Base-by-base conservation (phyloP, 83 land plant genomes). In the Picea abies region DNA sequence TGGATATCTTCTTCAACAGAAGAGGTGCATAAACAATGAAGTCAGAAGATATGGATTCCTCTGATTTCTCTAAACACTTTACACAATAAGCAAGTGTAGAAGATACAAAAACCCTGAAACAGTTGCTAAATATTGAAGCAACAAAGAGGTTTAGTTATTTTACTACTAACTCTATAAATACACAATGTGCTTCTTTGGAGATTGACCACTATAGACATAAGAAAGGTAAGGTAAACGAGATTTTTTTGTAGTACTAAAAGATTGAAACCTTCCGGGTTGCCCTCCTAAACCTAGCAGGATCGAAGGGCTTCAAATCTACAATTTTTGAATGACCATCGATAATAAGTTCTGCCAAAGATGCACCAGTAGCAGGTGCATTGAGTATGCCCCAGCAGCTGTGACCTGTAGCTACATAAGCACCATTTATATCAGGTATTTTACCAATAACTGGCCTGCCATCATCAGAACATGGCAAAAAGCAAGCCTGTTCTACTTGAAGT, bases 321-420 rank as follows among this genome's bases (percentile, higher is more conserved):
- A 90, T 85, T 19, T 71, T 83, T 19, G 96, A 81, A 6, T 52
- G 47, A 0, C 99, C 97, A 69, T 95, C 93, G 37, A 96, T 70
- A 17, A 96, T 88, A 75, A 96, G 94, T 91, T 96, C 99, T 5
- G 99, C 94, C 83, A 96, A 47, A 26, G 94, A 88, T n/a, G 96
- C 94, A 2, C 99, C 99, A 26, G 99, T 96, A n/a, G 98, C 98
- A 1, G 99, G 99, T 29, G 93, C 98, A 80, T 96, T 96, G 63
- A 96, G 84, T 10, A 96, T 96, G 8, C 99, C 99, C 99, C 99
- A 96, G 76, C 99, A 96, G 81, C 98, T 95, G 71, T 96, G 99
- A 5, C 99, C 99, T 0, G 99, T 95, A 0, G 93, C 99, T 64
- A 95, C 94, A 82, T 90, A 96, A 69, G 91, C 95, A 9, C 94